Evolutionary conservation across 1,284 basidiomycete species (phyloP).

Genomic region (Ceratobasidium sp.): DNA sequence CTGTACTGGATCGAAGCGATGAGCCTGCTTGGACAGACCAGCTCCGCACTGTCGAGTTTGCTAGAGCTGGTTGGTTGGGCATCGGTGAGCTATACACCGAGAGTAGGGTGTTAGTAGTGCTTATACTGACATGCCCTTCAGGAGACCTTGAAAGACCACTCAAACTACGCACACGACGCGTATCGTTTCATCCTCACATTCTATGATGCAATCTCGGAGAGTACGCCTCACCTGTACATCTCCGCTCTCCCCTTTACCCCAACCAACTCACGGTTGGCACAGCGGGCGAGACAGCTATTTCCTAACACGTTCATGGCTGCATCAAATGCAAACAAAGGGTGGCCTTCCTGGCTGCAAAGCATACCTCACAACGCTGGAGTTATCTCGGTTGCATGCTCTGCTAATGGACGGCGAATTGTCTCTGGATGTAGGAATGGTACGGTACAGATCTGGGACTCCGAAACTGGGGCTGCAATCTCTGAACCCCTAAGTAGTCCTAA

Average conservation of each 20-base stretch:
- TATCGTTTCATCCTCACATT: conserved; percentile 15
- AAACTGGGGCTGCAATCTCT: background rate
- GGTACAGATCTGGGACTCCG: conserved; percentile 39
- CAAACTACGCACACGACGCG: conserved; percentile 6
- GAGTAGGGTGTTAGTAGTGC: too few relatives aligned
- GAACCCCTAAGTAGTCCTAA: conserved; percentile 5
- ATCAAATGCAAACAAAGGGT: background rate
- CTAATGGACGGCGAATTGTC: conserved; percentile 7
- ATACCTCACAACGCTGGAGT: background rate
- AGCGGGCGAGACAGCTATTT: background rate
- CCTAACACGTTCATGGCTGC: conserved; percentile 7
- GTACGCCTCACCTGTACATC: conserved; percentile 33
- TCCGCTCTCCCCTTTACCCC: conserved; percentile 38
- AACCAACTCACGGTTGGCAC: background rate
- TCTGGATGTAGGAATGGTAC: conserved; percentile 14
- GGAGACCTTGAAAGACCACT: background rate
- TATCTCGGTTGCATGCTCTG: conserved; percentile 24
- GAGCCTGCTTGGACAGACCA: conserved; percentile 19
- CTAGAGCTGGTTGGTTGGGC: background rate
- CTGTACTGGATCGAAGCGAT: conserved; percentile 37
- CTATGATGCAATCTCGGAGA: conserved; percentile 22
- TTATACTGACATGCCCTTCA: background rate
- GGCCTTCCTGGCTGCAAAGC: background rate
- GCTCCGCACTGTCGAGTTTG: background rate
- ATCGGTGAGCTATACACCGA: background rate